Base-by-base conservation (phyloP, 2,329 filamentous ascomycete genomes). In the Colletotrichum godetiae region DNA sequence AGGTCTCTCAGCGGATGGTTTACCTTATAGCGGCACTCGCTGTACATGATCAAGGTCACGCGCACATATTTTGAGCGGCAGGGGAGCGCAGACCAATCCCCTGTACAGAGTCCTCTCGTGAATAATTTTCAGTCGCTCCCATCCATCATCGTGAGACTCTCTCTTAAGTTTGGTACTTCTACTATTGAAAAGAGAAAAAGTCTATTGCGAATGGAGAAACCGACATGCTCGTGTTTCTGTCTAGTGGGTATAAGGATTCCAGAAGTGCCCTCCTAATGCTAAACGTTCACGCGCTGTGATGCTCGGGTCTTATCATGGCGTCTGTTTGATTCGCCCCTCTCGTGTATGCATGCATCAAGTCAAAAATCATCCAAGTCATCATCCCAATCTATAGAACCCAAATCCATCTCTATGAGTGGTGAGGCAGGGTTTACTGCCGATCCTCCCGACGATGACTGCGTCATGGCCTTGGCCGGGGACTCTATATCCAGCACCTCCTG, bases 401-500 rank as follows among this genome's bases (percentile, higher is more conserved):
- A 27, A 13, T 74, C 72, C 61, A 73, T 57, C 24, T 73, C 71
- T 5, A 57, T 24, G 42, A 52, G 29, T 22, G 67, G 56, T 7
- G 49, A 61, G 13, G 42, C 42, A 49, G 67, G 55, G 4, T 70
- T 33, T 8, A 27, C 29, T 13, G 10, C 24, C n/a, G n/a, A 31
- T 8, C 11, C 60, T n/a, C 35, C 67, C 5, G 67, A 73, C 13
- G 67, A 73, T 19, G 46, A 57, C 31, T 66, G 42, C 5, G 22
- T 56, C 49, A 57, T 52, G 15, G 49, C 15, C 22, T 73, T 72
- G 7, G 78, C 67, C 1, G 79, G 72, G 33, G 80, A 77, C 56
- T 82, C 81, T 49, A 87, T 79, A 24, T 88, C 86, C 52, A 78
- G 78, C n/a, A 87, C 69, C 56, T 88, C 86, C 72, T 88, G 85